These are phyloP conservation scores for Monosporascus sp. DNA, from an alignment of 2,329 filamentous ascomycete species.

Conservation along the genomic window DNA sequence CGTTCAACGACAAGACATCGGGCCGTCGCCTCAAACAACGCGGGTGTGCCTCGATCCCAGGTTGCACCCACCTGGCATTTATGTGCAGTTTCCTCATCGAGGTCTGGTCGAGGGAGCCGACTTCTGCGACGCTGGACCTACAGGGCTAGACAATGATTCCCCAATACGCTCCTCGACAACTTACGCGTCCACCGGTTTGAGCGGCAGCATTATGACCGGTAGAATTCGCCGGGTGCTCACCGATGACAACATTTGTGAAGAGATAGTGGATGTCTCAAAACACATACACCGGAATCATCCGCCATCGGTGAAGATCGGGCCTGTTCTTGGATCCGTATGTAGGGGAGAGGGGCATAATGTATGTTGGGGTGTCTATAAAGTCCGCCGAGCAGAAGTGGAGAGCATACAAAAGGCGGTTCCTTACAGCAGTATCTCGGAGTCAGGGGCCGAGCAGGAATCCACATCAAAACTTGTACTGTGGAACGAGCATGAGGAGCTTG, in stretches of 20 bases:
- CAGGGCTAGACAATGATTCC: constrained; percentile 8
- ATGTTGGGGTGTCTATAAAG: constrained; percentile 14
- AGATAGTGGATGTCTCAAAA: constrained; percentile 11
- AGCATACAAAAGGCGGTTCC: background rate
- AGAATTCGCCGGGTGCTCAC: constrained; percentile 10
- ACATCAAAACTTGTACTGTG: constrained; percentile 2
- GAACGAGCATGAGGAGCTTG: background rate
- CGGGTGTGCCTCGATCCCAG: constrained; percentile 12
- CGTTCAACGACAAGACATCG: background rate
- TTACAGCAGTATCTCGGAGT: background rate
- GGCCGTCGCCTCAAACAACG: constrained; percentile 1
- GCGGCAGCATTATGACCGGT: constrained; percentile 2
- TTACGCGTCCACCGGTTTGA: constrained; percentile 1
- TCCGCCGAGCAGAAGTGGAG: constrained; percentile 12
- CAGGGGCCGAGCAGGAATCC: constrained; percentile 4
- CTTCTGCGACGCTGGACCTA: constrained; percentile 11
- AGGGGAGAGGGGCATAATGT: constrained; percentile 6
- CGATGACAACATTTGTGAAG: constrained; percentile 10
- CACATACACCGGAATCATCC: constrained; percentile 11
- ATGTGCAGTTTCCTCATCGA: constrained; percentile 10
- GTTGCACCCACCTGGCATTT: constrained; percentile 10
- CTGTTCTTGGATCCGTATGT: constrained; percentile 6
- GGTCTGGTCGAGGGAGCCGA: constrained; percentile 10
- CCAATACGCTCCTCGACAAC: constrained; percentile 11
- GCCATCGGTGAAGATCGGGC: constrained; percentile 13